Conservation (phyloP, 2,329 filamentous ascomycete species). For the Dothistroma septosporum region DNA sequence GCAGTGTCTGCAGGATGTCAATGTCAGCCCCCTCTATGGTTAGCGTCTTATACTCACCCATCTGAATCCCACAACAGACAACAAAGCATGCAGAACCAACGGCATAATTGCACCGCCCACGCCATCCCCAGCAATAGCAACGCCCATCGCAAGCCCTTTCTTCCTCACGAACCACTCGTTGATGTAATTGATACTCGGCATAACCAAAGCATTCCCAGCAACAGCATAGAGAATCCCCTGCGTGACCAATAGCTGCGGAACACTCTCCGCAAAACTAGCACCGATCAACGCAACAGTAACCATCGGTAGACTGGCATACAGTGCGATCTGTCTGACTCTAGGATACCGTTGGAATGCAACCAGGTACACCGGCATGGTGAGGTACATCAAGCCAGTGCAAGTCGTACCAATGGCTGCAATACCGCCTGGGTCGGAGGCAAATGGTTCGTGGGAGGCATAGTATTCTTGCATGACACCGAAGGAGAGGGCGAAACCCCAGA, state of each 20-base stretch:
- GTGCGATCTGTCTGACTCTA: slow-evolving; percentile 15
- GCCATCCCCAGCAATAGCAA: slow-evolving; percentile 43
- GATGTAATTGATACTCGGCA: slow-evolving; percentile 17
- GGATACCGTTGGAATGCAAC: slow-evolving; percentile 38
- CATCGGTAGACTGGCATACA: slow-evolving; percentile 37
- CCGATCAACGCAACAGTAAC: slow-evolving; percentile 35
- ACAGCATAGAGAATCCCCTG: slow-evolving; percentile 40
- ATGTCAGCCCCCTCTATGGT: background rate
- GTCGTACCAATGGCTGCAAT: slow-evolving; percentile 47
- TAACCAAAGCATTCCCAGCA: slow-evolving; percentile 21
- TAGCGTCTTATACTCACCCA: slow-evolving; percentile 15
- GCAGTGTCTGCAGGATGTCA: slow-evolving; percentile 11
- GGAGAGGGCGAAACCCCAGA: slow-evolving; percentile 32
- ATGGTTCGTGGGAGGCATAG: slow-evolving; percentile 26
- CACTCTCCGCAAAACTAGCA: slow-evolving; percentile 36
- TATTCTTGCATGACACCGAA: slow-evolving; percentile 33
- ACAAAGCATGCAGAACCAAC: slow-evolving; percentile 42
- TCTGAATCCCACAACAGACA: slow-evolving; percentile 40
- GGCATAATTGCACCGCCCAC: slow-evolving; percentile 46
- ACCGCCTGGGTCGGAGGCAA: slow-evolving; percentile 23
- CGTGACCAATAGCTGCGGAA: slow-evolving; percentile 37
- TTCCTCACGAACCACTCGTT: slow-evolving; percentile 22
- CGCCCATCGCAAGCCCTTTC: slow-evolving; percentile 51
- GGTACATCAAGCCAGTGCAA: slow-evolving; percentile 42
- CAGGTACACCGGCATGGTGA: slow-evolving; percentile 42